Evolutionary conservation across 306 rosid genomes (phyloP).

Genomic region (Citrullus amarus): DNA sequence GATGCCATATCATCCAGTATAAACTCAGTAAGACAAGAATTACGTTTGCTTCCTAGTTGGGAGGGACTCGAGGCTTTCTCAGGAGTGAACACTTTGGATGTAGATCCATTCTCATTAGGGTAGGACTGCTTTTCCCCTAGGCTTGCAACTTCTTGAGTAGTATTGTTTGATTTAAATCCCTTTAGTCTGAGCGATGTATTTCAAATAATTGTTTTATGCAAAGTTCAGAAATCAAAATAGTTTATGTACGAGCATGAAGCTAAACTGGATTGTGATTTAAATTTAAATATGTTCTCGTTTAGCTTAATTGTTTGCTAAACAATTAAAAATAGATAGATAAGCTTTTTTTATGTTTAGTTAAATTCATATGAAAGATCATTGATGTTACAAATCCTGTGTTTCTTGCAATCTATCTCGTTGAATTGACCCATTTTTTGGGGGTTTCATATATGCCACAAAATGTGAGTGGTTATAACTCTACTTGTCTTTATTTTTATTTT

Average conservation of each 20-base stretch:
- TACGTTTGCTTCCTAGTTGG: background rate
- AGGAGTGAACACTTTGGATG: background rate
- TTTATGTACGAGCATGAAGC: background rate
- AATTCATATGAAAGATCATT: background rate
- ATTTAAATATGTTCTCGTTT: background rate
- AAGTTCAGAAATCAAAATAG: background rate
- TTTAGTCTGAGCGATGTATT: background rate
- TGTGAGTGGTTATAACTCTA: too few species aligned
- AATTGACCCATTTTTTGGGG: background rate
- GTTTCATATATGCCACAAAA: too few species aligned
- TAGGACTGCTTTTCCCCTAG: background rate
- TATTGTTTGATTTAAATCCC: background rate
- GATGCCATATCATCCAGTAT: background rate
- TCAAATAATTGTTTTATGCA: background rate
- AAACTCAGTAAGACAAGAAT: background rate
- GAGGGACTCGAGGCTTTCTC: background rate
- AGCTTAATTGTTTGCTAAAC: background rate
- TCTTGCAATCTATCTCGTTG: background rate
- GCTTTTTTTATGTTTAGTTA: background rate
- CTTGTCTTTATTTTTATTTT: too few species aligned
- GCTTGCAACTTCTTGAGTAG: background rate
- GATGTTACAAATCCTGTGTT: background rate
- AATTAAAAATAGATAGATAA: background rate
- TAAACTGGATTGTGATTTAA: background rate
- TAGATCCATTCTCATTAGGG: background rate